Conservation (phyloP, 2,329 filamentous ascomycete species). For the Pleoardoris graminearum region DNA sequence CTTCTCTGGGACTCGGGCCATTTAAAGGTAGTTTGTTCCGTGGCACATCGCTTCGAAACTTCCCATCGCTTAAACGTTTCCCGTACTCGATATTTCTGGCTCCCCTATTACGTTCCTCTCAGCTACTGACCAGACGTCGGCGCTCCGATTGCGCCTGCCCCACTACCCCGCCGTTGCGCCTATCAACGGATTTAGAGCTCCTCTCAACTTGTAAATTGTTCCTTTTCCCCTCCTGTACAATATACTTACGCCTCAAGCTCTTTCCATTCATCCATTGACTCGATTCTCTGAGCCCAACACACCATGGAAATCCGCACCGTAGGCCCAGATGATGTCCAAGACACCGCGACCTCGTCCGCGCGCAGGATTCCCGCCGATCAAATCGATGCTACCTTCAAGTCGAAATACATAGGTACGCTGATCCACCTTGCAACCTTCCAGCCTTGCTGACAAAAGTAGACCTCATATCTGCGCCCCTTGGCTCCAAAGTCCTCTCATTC, state of each 20-base stretch:
- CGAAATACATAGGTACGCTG: slow-evolving; percentile 54
- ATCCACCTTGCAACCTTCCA: neutral
- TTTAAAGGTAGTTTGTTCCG: too few relatives aligned
- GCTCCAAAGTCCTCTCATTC: slow-evolving; percentile 58
- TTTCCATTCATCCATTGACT: neutral
- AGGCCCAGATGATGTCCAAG: slow-evolving; percentile 35
- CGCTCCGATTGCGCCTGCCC: slow-evolving; percentile 18
- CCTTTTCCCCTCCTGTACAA: slow-evolving; percentile 1
- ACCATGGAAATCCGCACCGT: slow-evolving; percentile 41
- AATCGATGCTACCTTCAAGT: slow-evolving; percentile 60
- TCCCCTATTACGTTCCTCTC: slow-evolving; percentile 17
- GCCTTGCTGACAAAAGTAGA: too few relatives aligned
- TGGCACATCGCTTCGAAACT: neutral
- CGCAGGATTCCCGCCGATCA: slow-evolving; percentile 50
- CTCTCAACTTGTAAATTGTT: neutral
- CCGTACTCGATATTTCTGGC: slow-evolving; percentile 16
- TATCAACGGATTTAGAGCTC: slow-evolving; percentile 4
- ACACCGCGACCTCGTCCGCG: slow-evolving; percentile 27
- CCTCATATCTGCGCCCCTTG: slow-evolving; percentile 57
- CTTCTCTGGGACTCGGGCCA: too few relatives aligned
- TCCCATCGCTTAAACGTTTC: slow-evolving; percentile 3
- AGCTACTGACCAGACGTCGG: slow-evolving; percentile 10
- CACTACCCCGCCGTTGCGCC: slow-evolving; percentile 17
- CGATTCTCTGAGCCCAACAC: neutral
- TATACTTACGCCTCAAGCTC: neutral